Base-by-base conservation (phyloP, 208 protist species). In the Trypanosoma lewisi region DNA sequence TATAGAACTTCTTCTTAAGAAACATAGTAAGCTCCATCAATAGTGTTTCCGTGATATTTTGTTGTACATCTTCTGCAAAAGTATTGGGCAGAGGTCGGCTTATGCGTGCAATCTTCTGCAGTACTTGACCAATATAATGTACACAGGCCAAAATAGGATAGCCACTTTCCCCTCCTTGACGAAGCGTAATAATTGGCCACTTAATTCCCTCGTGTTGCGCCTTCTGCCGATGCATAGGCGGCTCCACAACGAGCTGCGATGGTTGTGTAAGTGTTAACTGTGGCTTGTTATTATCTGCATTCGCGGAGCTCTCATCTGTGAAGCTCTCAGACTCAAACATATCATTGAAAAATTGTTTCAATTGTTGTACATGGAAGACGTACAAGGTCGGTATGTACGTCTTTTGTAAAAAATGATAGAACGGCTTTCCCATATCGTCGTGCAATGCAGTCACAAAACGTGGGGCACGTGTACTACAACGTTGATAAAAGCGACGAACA, bases 81-180 rank as follows among this genome's bases (percentile, higher is more conserved):
- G 44, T 73, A 16, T 68, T 58, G 16, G 88, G 81, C 16, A 95
- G 70, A 9, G 76, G 47, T 44, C 58, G 49, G 14, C 73, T 74
- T 42, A 92, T 72, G n/a, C 58, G 56, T 34, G 68, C 55, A 12
- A 95, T 51, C 75, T 91, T 92, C 41, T 80, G 68, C 25, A 92
- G 27, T 27, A 92, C 80, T 48, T 81, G 76, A 30, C 83, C 85
- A 31, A 95, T 83, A 54, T 95, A 95, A 44, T 82, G 69, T 30
- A 91, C 83, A 65, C 82, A 89, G 14, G 71, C 58, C 14, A 95
- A 67, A 28, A 95, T 69, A 11, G 88, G 85, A 54, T 73, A 83
- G 14, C 75, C 75, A 37, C n/a, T 50, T 16, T 41, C 51, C 16
- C 31, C 36, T 9, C 44, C 33, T 14, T 51, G 36, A 19, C 61